Evolutionary conservation across 805 yeast genomes (phyloP), one percentile per base, ranked within the genome.

Genomic region (Kodamaea hsintzibuensis): DNA sequence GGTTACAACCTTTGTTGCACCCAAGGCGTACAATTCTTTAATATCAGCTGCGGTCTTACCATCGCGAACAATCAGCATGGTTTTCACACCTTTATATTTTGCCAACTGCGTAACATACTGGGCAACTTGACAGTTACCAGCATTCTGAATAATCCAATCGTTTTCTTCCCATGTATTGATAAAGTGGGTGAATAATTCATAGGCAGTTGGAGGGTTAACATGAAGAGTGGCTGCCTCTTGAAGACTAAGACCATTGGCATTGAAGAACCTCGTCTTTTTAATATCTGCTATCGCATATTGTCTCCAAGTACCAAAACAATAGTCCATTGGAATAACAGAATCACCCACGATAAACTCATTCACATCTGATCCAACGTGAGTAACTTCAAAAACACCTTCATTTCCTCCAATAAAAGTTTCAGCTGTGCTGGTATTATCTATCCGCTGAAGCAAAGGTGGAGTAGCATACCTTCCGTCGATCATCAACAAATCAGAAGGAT

Each of bases 401-500:
- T 61, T 63, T 2, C 67, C 67, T 35, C 92, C 91, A 49, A 91
- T 85, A 18, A 72, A 70, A 1, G 89, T 81, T 5, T 84, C 83
- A 53, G 81, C 83, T 44, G 69, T 82, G 50, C 69, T 74, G 27
- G 80, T 74, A 35, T 19, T 46, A 19, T 37, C 52, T 10, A 49
- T 46, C 14, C 43, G 16, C 40, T 42, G 42, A 16, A 6, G 17
- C 9, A 7, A 9, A 0, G 96, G 96, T 54, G 78, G 81, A 9
- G 91, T 81, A 1, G 96, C 96, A 60, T 92, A 92, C 1, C 73
- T 77, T 6, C 40, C 91, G 14, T 97, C 97, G 66, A 86, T 90
- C 44, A 85, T 76, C 68, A 91, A 97, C 65, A 88, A 87, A 66
- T 92, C 98, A 0, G 96, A 87, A 0, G 97, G 98, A 64, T 92